Evolutionary conservation across 176 grass and related monocot species (phyloP).

Genomic region (Oryza meyeriana): DNA sequence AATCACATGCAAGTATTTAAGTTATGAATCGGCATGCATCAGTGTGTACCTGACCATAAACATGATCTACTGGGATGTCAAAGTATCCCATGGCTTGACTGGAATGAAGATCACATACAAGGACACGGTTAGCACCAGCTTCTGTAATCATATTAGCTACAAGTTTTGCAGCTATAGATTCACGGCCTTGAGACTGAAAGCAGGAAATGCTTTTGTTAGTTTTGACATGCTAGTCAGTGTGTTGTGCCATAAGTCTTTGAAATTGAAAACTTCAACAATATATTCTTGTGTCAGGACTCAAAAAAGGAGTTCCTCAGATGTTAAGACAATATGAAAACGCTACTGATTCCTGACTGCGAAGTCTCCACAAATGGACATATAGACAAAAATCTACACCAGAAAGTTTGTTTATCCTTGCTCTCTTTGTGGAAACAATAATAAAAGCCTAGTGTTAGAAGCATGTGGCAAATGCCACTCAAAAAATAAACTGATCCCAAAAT

Average conservation of each 20-base stretch:
- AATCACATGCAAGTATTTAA: slow-evolving; percentile 27
- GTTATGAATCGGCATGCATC: neutral
- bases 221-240: neutral
- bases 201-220: neutral
- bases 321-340: neutral
- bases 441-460: neutral
- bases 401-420: neutral
- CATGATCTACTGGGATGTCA: slow-evolving; percentile 97
- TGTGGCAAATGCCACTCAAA: neutral
- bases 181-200: slow-evolving; percentile 89
- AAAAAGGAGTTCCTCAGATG: neutral
- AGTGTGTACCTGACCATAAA: slow-evolving; percentile 83
- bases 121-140: slow-evolving; percentile 96
- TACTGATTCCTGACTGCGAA: neutral
- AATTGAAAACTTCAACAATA: neutral
- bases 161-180: slow-evolving; percentile 99
- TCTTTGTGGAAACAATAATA: neutral
- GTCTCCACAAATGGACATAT: neutral
- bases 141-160: slow-evolving; percentile 99
- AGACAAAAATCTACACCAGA: neutral
- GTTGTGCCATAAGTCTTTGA: neutral
- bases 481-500: neutral
- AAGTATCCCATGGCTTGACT: slow-evolving; percentile 99
- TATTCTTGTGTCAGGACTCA: neutral
- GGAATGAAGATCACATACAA: slow-evolving; percentile 96